Conservation (phyloP, 257 asterid species). For the Jaltomata sinuosa region DNA sequence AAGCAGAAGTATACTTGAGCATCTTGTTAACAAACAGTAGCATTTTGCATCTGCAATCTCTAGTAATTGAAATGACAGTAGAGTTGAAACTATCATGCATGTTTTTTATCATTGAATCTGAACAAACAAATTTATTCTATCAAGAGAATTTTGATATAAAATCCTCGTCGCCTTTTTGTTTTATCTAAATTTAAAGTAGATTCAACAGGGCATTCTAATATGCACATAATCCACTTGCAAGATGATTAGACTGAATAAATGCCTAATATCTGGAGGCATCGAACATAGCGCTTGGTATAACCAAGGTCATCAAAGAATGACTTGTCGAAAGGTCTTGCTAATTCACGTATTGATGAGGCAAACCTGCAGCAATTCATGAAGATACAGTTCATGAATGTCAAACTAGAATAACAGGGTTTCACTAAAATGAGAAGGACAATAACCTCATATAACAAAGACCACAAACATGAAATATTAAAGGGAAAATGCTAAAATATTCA, state of each 20-base stretch:
- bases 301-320: conserved; percentile 22
- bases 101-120: not conserved
- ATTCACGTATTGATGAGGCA: no score
- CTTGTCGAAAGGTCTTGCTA: no score
- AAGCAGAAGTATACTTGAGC: not conserved
- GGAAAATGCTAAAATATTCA: no score
- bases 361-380: no score
- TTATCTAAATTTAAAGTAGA: not conserved
- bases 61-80: not conserved
- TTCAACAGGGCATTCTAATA: not conserved
- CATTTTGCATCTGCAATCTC: not conserved
- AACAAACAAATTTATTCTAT: not conserved
- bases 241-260: not conserved
- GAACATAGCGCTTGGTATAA: conserved; percentile 13
- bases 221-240: not conserved
- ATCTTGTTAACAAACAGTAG: not conserved
- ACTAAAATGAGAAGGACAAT: no score
- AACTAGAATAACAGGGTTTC: no score
- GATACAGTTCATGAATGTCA: no score
- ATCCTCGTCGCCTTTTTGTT: not conserved
- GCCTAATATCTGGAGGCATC: conserved; percentile 18
- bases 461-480: no score
- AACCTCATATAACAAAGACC: no score
- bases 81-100: not conserved
- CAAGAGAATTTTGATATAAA: not conserved